Evolutionary conservation across 148 eudicot genomes (phyloP), one percentile per base, ranked within the genome.

Genomic region (Persicaria maculosa): DNA sequence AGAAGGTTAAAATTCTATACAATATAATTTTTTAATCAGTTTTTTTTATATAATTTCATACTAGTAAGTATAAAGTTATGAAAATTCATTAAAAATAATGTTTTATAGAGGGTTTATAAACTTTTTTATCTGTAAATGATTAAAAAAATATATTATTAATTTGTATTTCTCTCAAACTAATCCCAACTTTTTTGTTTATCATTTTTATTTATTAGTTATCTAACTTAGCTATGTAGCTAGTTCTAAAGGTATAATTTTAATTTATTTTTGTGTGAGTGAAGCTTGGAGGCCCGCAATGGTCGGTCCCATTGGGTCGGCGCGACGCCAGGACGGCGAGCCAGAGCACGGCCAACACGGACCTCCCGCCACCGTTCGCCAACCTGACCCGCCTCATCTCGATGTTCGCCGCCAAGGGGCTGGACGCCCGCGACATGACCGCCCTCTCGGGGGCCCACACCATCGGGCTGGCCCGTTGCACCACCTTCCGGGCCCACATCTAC

Each of bases 241-340:
- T 31, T 31, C 3, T 31, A 31, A 31, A 2, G 40, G 40, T 31
- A 31, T 1, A 31, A 31, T 31, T 31, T 1, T 31, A 53, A 53
- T 12, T 15, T 53, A 53, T 17, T 67, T 68, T 15, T 68, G 74
- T 76, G 87, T 85, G 45, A 84, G 82, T 78, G 8, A 71, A 86
- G 87, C 64, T 84, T 58, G 88, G 90, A 79, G 92, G 92, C n/a
- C 90, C 92, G 9, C 19, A 85, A 73, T 88, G 92, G 92, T 16
- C 50, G 15, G 92, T 88, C 3, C 80, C 76, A 9, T 79, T 88
- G 2, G 90, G 92, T 17, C 72, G 92, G 65, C 78, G 90, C 64
- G 92, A 88, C 61, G 77, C 89, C 17, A 86, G 70, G 53, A 86
- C 89, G 19, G 89, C 92, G 0, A 88, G 80, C 80, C 79, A 22